These are phyloP conservation scores for Xylaria longipes DNA, from an alignment of 495 filamentous ascomycete species.

Conservation along the genomic window DNA sequence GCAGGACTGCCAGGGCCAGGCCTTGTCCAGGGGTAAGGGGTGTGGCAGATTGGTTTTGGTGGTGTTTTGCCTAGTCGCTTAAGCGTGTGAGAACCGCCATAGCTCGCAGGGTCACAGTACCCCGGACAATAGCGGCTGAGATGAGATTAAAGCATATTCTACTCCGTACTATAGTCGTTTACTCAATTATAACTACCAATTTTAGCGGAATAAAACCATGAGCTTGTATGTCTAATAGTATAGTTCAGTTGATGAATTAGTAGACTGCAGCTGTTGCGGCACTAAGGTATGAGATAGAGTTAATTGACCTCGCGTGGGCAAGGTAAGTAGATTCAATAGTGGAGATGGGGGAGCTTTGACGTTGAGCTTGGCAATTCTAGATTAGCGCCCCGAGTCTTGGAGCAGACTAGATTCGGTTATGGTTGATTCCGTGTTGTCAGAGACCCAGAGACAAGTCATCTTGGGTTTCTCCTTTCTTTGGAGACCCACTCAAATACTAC, in stretches of 20 bases:
- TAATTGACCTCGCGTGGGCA: conserved; percentile 5
- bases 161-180: not conserved
- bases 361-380: conserved; percentile 7
- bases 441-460: not conserved
- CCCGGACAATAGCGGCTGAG: conserved; percentile 1
- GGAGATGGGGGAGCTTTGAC: not conserved
- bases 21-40: conserved; percentile 41
- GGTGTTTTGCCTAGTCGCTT: conserved; percentile 49
- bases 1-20: conserved; percentile 31
- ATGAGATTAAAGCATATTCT: not conserved
- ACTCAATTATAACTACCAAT: not conserved
- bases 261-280: not conserved
- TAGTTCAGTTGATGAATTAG: not conserved
- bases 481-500: conserved; percentile 14
- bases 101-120: not conserved
- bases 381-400: conserved; percentile 8
- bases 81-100: conserved; percentile 21
- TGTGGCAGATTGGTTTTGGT: conserved; percentile 57
- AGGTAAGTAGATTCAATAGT: conserved; percentile 5
- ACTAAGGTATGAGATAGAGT: not conserved
- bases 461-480: conserved; percentile 14
- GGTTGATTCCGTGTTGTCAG: conserved; percentile 17
- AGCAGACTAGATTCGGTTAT: conserved; percentile 16
- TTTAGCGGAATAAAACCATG: not conserved
- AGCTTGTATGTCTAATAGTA: not conserved